Evolutionary conservation across 306 rosid genomes (phyloP), one percentile per base, ranked within the genome.

Genomic region (Vigna trinervia): DNA sequence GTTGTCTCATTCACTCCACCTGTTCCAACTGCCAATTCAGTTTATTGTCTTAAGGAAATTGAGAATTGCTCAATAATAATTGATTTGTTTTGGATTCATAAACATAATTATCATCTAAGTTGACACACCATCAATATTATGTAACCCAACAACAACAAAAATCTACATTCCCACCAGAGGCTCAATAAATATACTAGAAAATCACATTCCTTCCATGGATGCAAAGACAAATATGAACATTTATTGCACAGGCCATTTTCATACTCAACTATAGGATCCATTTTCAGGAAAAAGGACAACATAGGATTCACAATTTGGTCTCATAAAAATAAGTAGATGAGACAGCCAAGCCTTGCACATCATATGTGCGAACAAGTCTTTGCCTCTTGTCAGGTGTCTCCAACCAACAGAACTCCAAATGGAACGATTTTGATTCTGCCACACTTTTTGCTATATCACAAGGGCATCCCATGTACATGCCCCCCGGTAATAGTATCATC

Each of bases 361-460:
- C 99, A 13, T 83, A 95, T 4, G 97, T 95, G 7, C 97, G 92
- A 69, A 95, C 92, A 63, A 95, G 67, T 81, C 97, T 90, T 47
- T 95, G 99, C 60, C 99, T 90, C 90, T 79, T 88, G 45, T 83
- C 79, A 8, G 91, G 92, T 13, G 92, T 77, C 79, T 90, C 97
- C 28, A 89, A 81, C 99, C 99, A 95, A 82, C 99, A 92, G 72
- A 95, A 92, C 80, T 95, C 99, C 81, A 95, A 80, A 87, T 90
- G 99, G 92, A 95, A 95, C 14, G 97, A 86, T 77, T 85, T 80
- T 0, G 85, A 87, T 38, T 92, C 87, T 17, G 87, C 90, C 20
- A 95, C 97, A 62, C 92, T 88, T 73, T 88, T 95, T 32, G 97
- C 82, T 48, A 95, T 84, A 73, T 95, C 97, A 71, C 85, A 84